Base-by-base conservation (phyloP, 2,329 filamentous ascomycete genomes). In the Chaetomium strumarium region DNA sequence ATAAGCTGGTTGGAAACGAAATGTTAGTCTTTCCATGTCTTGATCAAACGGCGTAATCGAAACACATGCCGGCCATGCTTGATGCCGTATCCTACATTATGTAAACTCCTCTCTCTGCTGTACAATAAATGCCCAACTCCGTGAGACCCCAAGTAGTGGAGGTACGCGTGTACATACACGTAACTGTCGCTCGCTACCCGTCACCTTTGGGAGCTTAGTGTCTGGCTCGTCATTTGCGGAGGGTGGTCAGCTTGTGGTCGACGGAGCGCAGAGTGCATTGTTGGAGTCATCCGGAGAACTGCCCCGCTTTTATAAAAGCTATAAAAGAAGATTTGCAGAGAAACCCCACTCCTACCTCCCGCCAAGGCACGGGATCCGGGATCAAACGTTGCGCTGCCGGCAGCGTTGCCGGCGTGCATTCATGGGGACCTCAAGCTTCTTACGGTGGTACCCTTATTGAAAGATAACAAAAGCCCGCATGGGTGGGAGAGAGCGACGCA, bases 131-230 rank as follows among this genome's bases (percentile, higher is more conserved):
- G n/a, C n/a, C n/a, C n/a, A n/a, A n/a, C n/a, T n/a, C n/a, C n/a
- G n/a, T n/a, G n/a, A n/a, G n/a, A n/a, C n/a, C n/a, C n/a, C n/a
- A n/a, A n/a, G n/a, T n/a, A n/a, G n/a, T n/a, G n/a, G n/a, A n/a
- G n/a, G n/a, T n/a, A n/a, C n/a, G n/a, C n/a, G n/a, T n/a, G n/a
- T n/a, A n/a, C n/a, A n/a, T n/a, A n/a, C n/a, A n/a, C n/a, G n/a
- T n/a, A 20, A 16, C 17, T 14, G 2, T 2, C 6, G 24, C 30
- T 52, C 49, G 43, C 43, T 43, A 37, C 19, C 30, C 19, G 30
- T 8, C 49, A 47, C 31, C 50, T 48, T 52, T 52, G 45, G 50
- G 43, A 45, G 50, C 36, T 45, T 51, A 51, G 49, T 44, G 37
- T 7, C 24, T 24, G 7, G 7, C 24, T 24, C 24, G 24, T 24